Evolutionary conservation across 2,329 filamentous ascomycete genomes (phyloP).

Genomic region (Cercospora zeina): DNA sequence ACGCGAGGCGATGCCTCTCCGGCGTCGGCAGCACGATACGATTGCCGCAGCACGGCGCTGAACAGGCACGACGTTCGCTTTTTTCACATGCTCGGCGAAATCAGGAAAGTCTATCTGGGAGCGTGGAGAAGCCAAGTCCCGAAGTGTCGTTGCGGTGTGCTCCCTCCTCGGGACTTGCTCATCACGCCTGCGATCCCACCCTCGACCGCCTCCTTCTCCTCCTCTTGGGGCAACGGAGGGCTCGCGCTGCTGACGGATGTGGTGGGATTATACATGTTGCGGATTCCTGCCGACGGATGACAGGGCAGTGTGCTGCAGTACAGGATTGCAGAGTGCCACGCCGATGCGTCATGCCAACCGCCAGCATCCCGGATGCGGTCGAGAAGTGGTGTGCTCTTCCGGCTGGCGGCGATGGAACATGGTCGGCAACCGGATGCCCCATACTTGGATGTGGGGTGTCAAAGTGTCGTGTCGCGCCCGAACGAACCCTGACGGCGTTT

Average conservation of each 20-base stretch:
- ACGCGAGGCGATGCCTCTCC: not conserved
- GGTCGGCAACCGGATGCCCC: not conserved
- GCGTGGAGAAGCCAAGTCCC: conserved; percentile 11
- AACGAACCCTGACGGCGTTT: conserved; percentile 10
- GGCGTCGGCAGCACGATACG: not conserved
- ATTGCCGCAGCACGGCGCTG: conserved; percentile 8
- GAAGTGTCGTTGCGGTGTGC: not conserved
- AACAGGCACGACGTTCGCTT: not conserved
- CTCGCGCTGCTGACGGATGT: not conserved
- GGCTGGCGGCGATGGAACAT: conserved; percentile 1
- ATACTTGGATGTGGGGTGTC: conserved; percentile 1
- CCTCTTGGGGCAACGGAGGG: conserved; percentile 1
- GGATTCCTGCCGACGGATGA: conserved; percentile 1
- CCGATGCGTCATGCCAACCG: conserved; percentile 1
- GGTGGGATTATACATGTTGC: conserved; percentile 1
- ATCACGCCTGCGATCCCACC: not conserved
- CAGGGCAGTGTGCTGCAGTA: not conserved
- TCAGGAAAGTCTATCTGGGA: conserved; percentile 14
- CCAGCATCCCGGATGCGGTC: not conserved
- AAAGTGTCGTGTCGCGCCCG: not conserved
- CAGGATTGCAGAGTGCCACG: not conserved
- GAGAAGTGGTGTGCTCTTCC: conserved; percentile 1
- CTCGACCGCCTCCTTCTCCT: not conserved
- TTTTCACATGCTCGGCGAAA: conserved; percentile 17
- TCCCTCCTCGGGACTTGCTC: not conserved